phyloP scores from a whole-genome alignment of 2,329 filamentous ascomycete genomes.

The Dactylonectria estremocensis region DNA sequence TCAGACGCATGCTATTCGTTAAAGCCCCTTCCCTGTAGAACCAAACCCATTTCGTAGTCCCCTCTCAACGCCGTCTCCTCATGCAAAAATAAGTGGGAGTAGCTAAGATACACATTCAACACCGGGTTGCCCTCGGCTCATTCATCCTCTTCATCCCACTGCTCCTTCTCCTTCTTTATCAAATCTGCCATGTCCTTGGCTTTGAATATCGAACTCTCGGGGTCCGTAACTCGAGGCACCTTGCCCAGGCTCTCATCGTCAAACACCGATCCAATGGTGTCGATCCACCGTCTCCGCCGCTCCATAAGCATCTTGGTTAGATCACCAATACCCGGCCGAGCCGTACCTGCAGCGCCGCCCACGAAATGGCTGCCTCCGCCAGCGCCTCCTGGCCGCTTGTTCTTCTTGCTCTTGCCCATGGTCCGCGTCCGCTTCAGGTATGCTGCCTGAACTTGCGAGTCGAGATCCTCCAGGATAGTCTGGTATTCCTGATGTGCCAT shows the following conservation, averaged over 20 bases:
- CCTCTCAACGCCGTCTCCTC: slow-evolving; percentile 37
- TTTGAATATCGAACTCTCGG: slow-evolving; percentile 80
- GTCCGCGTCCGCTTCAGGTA: slow-evolving; percentile 97
- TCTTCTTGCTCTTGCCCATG: slow-evolving; percentile 94
- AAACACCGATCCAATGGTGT: slow-evolving; percentile 92
- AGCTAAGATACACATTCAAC: slow-evolving; percentile 31
- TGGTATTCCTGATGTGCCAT: slow-evolving; percentile 98
- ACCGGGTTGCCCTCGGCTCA: slow-evolving; percentile 43
- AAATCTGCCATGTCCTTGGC: slow-evolving; percentile 79
- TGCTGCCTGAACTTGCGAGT: slow-evolving; percentile 93
- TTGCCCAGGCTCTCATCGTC: slow-evolving; percentile 82
- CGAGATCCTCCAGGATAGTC: slow-evolving; percentile 96
- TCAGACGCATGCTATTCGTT: slow-evolving; percentile 29
- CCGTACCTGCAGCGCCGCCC: slow-evolving; percentile 74
- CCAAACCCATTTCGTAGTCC: slow-evolving; percentile 15
- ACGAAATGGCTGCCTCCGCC: slow-evolving; percentile 78
- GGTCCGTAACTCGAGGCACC: slow-evolving; percentile 78
- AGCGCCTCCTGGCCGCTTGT: slow-evolving; percentile 83
- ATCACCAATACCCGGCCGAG: slow-evolving; percentile 89
- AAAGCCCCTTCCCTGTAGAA: slow-evolving; percentile 29
- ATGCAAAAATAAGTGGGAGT: slow-evolving; percentile 19
- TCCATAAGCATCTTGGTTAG: slow-evolving; percentile 94
- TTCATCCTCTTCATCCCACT: slow-evolving; percentile 84
- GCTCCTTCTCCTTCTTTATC: slow-evolving; percentile 82
- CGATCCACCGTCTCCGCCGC: slow-evolving; percentile 88